Evolutionary conservation across 140 eudicot species (phyloP), one percentile per base, ranked within the genome.

Genomic region (Flaveria floridana): DNA sequence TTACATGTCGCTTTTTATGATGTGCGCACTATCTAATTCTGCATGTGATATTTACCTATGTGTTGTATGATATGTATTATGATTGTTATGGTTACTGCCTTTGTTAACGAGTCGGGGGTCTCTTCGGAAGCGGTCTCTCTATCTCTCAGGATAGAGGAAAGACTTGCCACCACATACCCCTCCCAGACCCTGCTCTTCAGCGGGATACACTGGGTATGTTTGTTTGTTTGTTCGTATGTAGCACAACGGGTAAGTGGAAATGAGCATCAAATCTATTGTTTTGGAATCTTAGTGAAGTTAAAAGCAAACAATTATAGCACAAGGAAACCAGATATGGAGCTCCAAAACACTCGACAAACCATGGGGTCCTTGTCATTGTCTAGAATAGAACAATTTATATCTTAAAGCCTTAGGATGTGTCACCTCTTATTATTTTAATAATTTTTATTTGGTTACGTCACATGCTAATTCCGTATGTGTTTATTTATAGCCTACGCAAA

Each of bases 361-460:
- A 19, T 55, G 12, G 20, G 26, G 3, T 8, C 25, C 4, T 7
- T 19, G 28, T 13, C 25, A 8, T 6, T 4, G 59, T 52, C 23
- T 16, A 3, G 34, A 71, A 71, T 37, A 46, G 53, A 23, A 18
- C 66, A 26, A 18, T 15, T n/a, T 52, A 8, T 28, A 8, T 51
- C 52, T 56, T 34, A 18, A 71, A 52, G 18, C 63, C 75, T 52
- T 71, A 71, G 11, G 64, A 55, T 18, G 26, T 18, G 62, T 55
- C 26, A 55, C 12, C 26, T 55, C 28, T 55, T 55, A 55, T 55
- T 18, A 55, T 55, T 55, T 55, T 53, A 2, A 52, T 11, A 25
- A 30, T 12, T 7, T 48, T 41, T 72, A 55, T 72, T 55, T 72
- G 16, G 66, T 55, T 56, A 56, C 5, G 18, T 53, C 51, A 37